Percentiles rank a stretch among this genome's conserved stretches.
Conservation (phyloP, 306 rosid genomes). For the Hippophae gyantsensis region DNA sequence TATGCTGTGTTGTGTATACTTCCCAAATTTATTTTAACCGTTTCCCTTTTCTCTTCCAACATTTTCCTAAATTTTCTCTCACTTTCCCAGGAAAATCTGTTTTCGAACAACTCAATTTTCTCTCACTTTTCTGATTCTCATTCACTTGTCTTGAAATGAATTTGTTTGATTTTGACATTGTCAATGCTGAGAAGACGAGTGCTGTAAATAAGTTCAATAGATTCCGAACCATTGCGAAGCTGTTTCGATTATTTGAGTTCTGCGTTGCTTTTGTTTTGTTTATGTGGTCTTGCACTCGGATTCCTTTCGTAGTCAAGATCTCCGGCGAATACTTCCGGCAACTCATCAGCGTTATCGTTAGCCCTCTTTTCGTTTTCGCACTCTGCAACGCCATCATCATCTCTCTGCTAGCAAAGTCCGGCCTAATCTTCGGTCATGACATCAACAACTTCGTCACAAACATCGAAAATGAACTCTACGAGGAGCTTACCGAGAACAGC, state of each 20-base stretch:
- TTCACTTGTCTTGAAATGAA: no score
- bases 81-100: no score
- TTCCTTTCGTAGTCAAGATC: slow-evolving; percentile 8
- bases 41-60: no score
- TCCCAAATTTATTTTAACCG: no score
- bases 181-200: no score
- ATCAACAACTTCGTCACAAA: not conserved
- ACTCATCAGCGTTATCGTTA: not conserved
- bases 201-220: no score
- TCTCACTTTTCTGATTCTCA: no score
- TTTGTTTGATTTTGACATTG: no score
- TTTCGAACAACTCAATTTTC: no score
- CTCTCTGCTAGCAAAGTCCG: slow-evolving; percentile 4
- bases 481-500: not conserved
- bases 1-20: no score
- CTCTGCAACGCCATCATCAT: slow-evolving; percentile 13
- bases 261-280: not conserved
- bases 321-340: slow-evolving; percentile 7
- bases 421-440: not conserved
- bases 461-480: not conserved
- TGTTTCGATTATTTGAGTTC: slow-evolving; percentile 8
- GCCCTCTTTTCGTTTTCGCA: slow-evolving; percentile 9
- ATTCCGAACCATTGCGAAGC: slow-evolving; percentile 1
- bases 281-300: slow-evolving; percentile 2
- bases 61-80: no score